A percentile compares a stretch with the other conserved stretches of the same genome.
These are phyloP conservation scores for Leccinum rimulosum DNA, from an alignment of 768 basidiomycete species.

Conservation along the genomic window DNA sequence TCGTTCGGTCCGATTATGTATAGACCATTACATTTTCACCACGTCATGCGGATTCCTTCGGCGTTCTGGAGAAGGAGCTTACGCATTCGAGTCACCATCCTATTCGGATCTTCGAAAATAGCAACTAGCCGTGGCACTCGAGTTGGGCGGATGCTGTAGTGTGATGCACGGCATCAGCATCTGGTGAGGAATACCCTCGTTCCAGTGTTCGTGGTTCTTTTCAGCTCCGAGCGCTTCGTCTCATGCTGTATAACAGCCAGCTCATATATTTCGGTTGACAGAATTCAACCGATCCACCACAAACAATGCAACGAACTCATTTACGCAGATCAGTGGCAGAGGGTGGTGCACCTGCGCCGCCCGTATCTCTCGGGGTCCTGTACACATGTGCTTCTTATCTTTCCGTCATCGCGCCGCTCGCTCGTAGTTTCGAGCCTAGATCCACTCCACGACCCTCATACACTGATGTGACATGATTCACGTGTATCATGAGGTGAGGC, in stretches of 20 bases:
- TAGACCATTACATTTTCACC: neutral
- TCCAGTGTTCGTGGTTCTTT: slow-evolving; percentile 1
- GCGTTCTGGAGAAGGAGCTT: neutral
- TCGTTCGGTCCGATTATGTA: slow-evolving; percentile 4
- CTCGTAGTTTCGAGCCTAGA: slow-evolving; percentile 13
- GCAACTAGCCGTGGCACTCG: neutral
- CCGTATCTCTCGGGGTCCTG: slow-evolving; percentile 18
- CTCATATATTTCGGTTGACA: neutral
- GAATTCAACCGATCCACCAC: neutral
- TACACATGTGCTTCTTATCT: slow-evolving; percentile 19
- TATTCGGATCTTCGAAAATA: neutral
- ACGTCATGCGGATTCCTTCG: neutral
- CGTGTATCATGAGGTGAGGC: slow-evolving; percentile 7
- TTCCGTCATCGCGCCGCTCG: neutral
- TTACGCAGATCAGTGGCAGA: slow-evolving; percentile 13
- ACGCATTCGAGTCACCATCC: neutral
- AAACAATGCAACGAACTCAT: neutral
- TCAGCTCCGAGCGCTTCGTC: neutral
- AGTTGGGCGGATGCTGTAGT: neutral
- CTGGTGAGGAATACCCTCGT: slow-evolving; percentile 2
- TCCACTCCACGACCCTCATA: slow-evolving; percentile 6
- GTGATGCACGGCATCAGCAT: neutral
- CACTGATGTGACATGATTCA: slow-evolving; percentile 2
- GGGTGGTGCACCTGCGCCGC: slow-evolving; percentile 5
- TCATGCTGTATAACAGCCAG: slow-evolving; percentile 2